Evolutionary conservation across 2,329 filamentous ascomycete species (phyloP), one percentile per base, ranked within the genome.

Genomic region (Paecilomyces sp.): DNA sequence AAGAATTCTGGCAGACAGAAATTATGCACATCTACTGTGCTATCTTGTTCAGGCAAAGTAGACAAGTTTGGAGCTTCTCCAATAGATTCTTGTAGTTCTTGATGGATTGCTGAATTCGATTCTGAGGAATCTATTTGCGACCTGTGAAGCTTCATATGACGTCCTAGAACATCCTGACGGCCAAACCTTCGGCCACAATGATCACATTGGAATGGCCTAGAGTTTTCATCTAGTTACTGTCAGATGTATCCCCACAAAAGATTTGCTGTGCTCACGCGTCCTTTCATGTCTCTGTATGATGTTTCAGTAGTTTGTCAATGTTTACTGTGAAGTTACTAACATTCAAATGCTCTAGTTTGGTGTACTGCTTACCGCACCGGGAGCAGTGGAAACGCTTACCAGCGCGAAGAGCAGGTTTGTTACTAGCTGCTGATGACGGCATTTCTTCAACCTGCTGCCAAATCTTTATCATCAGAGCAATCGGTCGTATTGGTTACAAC

Each of bases 141-240:
- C 15, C 11, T 36, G 59, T 68, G 65, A 22, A 67, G 55, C 59
- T 57, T 64, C 33, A 61, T 56, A 50, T 66, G 65, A 28, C 65
- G 60, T 28, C 59, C 61, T 25, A 66, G 61, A 1, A 66, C 65
- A 58, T 68, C 66, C 24, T 66, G 64, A 54, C 66, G 65, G 31
- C 65, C 65, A 55, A 66, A 68, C 18, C 56, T 60, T 51, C 62
- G 57, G 15, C 64, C 64, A 33, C 66, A 68, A 33, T 62, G 55
- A 5, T 59, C 55, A 28, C 65, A 68, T 55, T 54, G 55, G 30
- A 63, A 68, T 1, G 66, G 66, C 55, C 61, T 66, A 2, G 58
- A 58, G 41, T 67, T 64, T 5, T 58, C 52, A 59, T 66, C 65
- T 68, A 31, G 9, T 12, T 34, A 18, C 22, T 54, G n/a, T 18